phyloP scores from a whole-genome alignment of 2,329 filamentous ascomycete species.

The Colletotrichum plurivorum region DNA sequence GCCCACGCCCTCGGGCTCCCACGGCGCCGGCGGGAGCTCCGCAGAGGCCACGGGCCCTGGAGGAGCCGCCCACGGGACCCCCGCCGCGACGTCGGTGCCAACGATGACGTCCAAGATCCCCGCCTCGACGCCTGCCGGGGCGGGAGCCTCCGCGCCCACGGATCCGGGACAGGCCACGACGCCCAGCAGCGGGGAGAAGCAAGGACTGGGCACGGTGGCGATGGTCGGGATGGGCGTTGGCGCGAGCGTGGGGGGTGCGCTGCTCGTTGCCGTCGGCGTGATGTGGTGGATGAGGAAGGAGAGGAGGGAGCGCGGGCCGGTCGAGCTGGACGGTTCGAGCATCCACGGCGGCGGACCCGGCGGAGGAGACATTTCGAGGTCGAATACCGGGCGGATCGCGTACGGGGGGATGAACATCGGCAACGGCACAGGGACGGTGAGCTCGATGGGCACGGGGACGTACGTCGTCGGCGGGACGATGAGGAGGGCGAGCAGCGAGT shows the following conservation, averaged over 20 bases:
- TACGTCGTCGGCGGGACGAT: not conserved
- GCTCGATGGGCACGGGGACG: constrained; percentile 37
- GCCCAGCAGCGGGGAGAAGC: not conserved
- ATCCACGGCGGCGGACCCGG: not conserved
- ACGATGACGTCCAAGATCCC: constrained; percentile 19
- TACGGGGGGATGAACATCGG: constrained; percentile 23
- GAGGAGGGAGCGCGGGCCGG: constrained; percentile 12
- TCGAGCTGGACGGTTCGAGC: constrained; percentile 25
- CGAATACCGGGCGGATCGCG: constrained; percentile 17
- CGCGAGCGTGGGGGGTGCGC: constrained; percentile 28
- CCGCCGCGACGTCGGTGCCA: constrained; percentile 1
- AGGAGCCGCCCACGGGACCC: constrained; percentile 4
- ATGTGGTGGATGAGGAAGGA: constrained; percentile 34
- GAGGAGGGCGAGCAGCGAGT: constrained; percentile 29
- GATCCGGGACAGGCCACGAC: not conserved
- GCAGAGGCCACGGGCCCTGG: constrained; percentile 5
- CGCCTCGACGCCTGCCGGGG: not conserved
- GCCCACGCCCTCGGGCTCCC: constrained; percentile 7
- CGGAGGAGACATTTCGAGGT: constrained; percentile 10
- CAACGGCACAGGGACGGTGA: constrained; percentile 25
- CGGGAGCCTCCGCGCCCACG: constrained; percentile 6
- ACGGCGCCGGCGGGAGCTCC: not conserved
- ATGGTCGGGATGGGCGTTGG: constrained; percentile 31
- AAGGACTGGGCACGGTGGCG: constrained; percentile 15
- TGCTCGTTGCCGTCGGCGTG: constrained; percentile 32